A percentile compares a stretch with the other conserved stretches of the same genome.
Conservation (phyloP, 768 basidiomycete genomes). For the Lentinula aciculospora region DNA sequence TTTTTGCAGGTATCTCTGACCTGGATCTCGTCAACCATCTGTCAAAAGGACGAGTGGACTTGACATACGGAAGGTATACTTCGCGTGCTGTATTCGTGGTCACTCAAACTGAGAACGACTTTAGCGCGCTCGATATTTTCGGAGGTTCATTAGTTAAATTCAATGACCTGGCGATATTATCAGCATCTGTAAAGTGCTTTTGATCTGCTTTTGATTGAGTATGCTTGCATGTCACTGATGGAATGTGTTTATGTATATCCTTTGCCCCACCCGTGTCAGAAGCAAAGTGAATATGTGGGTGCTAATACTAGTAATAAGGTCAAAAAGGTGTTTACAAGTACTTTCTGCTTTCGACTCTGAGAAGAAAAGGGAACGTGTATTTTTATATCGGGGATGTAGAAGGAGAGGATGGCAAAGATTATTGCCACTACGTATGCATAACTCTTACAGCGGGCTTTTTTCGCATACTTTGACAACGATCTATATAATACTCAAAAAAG, state of each 20-base stretch:
- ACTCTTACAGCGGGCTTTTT: too few relatives aligned
- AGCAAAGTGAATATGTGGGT: not conserved
- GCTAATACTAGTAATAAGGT: not conserved
- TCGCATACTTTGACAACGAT: not conserved
- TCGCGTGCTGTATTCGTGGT: not conserved
- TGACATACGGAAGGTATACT: slow-evolving; percentile 28
- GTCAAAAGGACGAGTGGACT: slow-evolving; percentile 73
- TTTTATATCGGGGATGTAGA: not conserved
- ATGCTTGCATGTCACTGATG: too few relatives aligned
- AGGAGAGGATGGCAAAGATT: not conserved
- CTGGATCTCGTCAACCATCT: slow-evolving; percentile 74
- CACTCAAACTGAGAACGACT: not conserved
- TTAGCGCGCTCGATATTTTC: slow-evolving; percentile 54
- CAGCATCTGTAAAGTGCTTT: slow-evolving; percentile 14
- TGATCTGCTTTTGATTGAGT: too few relatives aligned
- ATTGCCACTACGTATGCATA: too few relatives aligned
- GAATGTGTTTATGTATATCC: slow-evolving; percentile 17
- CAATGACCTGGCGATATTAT: slow-evolving; percentile 35
- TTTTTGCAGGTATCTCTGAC: slow-evolving; percentile 63
- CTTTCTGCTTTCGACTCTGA: not conserved
- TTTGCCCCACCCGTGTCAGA: slow-evolving; percentile 11
- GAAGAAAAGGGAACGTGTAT: not conserved
- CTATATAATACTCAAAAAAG: not conserved
- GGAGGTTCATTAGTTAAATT: slow-evolving; percentile 49
- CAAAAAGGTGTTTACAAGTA: not conserved